A percentile compares a stretch with the other conserved stretches of the same genome.
phyloP scores from a whole-genome alignment of 2,329 filamentous ascomycete genomes.

The Diaporthe humulicola region DNA sequence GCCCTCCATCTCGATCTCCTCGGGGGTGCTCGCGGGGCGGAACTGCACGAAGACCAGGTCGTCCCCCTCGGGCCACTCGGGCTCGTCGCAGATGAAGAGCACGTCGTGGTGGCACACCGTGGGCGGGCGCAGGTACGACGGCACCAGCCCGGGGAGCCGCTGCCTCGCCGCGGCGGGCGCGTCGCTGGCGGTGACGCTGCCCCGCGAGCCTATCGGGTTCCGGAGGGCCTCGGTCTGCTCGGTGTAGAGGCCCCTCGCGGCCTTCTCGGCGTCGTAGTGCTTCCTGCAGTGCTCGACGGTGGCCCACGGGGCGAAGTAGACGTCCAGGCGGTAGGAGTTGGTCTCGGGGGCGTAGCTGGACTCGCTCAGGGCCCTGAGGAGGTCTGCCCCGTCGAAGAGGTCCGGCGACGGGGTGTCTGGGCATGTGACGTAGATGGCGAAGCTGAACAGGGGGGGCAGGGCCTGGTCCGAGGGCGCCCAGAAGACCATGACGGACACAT shows the following conservation, averaged over 20 bases:
- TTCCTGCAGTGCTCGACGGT: constrained; percentile 15
- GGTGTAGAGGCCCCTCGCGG: constrained; percentile 1
- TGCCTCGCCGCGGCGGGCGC: not conserved
- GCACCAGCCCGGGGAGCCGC: constrained; percentile 1
- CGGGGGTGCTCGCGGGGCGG: constrained; percentile 8
- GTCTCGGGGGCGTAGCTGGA: constrained; percentile 27
- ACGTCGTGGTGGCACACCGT: constrained; percentile 14
- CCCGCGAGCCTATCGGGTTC: constrained; percentile 9
- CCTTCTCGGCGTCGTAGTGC: constrained; percentile 20
- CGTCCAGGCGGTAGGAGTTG: constrained; percentile 9
- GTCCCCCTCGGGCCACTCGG: constrained; percentile 15
- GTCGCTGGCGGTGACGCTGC: not conserved
- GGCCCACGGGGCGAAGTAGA: constrained; percentile 21
- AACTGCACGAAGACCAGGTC: constrained; percentile 17
- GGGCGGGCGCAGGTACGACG: constrained; percentile 1
- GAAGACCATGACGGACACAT: constrained; percentile 23
- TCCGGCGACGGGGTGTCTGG: constrained; percentile 7
- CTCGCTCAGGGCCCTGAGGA: constrained; percentile 9
- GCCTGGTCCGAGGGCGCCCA: constrained; percentile 26
- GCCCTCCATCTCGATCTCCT: constrained; percentile 4
- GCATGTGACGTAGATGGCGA: constrained; percentile 27
- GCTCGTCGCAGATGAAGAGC: constrained; percentile 22
- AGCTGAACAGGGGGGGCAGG: constrained; percentile 7
- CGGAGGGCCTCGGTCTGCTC: constrained; percentile 21
- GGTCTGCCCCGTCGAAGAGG: constrained; percentile 9